Percentiles rank a stretch among this genome's conserved stretches.
These are phyloP conservation scores for Oryza glumipatula DNA, from an alignment of 176 grass and related monocot species.

Conservation along the genomic window DNA sequence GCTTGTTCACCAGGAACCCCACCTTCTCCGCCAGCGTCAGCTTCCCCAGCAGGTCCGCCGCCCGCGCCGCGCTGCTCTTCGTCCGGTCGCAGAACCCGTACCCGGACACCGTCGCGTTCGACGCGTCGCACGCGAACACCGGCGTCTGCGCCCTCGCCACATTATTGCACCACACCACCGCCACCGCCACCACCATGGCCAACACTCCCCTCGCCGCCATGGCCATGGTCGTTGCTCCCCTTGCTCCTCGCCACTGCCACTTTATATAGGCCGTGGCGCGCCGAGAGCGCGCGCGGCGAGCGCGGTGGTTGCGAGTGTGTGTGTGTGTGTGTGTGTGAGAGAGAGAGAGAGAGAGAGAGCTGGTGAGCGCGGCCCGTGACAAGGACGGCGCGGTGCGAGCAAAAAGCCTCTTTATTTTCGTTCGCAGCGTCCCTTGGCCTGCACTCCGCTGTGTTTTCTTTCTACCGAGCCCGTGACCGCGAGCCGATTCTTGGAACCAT, in stretches of 20 bases:
- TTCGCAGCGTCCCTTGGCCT: background rate
- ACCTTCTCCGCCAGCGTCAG: conserved; percentile 87
- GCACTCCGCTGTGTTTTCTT: conserved; percentile 27
- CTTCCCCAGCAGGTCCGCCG: conserved; percentile 58
- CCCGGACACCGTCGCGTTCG: conserved; percentile 43
- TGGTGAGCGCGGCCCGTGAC: conserved; percentile 53
- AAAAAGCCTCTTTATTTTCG: conserved; percentile 24
- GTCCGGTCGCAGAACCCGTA: conserved; percentile 80
- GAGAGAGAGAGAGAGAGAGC: too few species aligned
- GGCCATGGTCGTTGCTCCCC: background rate
- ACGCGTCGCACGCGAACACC: conserved; percentile 83
- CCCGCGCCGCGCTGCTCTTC: conserved; percentile 41
- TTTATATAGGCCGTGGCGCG: conserved; percentile 38
- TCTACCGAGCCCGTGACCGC: conserved; percentile 55
- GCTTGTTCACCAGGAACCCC: conserved; percentile 81
- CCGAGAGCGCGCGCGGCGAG: conserved; percentile 1
- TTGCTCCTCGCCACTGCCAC: background rate
- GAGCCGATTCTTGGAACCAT: conserved; percentile 34
- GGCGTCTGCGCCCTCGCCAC: conserved; percentile 49
- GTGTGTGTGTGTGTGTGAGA: too few species aligned
- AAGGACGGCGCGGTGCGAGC: conserved; percentile 37
- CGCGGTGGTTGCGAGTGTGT: conserved; percentile 30
- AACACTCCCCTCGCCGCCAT: conserved; percentile 21
- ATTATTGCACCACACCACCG: background rate
- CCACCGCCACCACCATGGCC: background rate